Evolutionary conservation across 2,329 filamentous ascomycete genomes (phyloP).

Genomic region (Drechslerella dactyloides): DNA sequence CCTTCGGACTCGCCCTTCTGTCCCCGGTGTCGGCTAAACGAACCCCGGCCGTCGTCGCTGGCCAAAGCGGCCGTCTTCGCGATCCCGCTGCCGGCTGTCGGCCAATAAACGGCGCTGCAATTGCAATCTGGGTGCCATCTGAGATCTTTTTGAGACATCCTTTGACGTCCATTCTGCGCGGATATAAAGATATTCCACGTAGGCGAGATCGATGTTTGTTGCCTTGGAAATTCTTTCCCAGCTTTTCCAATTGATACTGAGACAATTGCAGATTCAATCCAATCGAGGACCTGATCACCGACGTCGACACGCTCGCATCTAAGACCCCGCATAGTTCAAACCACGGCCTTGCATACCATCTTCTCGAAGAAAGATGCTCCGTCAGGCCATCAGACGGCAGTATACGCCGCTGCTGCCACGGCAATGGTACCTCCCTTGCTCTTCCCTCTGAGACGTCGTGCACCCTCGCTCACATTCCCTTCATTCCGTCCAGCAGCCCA

Average conservation of each 20-base stretch:
- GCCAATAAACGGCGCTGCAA: slow-evolving; percentile 41
- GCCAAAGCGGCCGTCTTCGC: slow-evolving; percentile 37
- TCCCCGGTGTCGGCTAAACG: slow-evolving; percentile 50
- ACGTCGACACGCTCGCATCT: background rate
- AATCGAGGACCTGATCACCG: background rate
- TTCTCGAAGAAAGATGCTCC: slow-evolving; percentile 32
- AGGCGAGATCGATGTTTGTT: too few species aligned
- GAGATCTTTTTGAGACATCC: too few species aligned
- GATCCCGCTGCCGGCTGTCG: slow-evolving; percentile 19
- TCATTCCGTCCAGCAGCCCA: slow-evolving; percentile 22
- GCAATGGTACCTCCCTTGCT: slow-evolving; percentile 22
- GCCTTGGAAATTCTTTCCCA: too few species aligned
- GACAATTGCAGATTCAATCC: too few species aligned
- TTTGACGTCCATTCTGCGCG: too few species aligned
- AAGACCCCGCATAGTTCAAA: background rate
- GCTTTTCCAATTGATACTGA: background rate
- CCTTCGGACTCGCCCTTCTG: slow-evolving; percentile 41
- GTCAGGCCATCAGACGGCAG: slow-evolving; percentile 42
- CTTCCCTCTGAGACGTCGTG: background rate
- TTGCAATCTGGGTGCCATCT: too few species aligned
- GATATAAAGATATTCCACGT: too few species aligned
- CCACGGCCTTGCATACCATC: background rate
- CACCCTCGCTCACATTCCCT: background rate
- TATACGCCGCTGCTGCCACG: slow-evolving; percentile 35
- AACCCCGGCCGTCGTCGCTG: slow-evolving; percentile 26